Conservation (phyloP, 768 basidiomycete species). For the Albatrellus ellisii region DNA sequence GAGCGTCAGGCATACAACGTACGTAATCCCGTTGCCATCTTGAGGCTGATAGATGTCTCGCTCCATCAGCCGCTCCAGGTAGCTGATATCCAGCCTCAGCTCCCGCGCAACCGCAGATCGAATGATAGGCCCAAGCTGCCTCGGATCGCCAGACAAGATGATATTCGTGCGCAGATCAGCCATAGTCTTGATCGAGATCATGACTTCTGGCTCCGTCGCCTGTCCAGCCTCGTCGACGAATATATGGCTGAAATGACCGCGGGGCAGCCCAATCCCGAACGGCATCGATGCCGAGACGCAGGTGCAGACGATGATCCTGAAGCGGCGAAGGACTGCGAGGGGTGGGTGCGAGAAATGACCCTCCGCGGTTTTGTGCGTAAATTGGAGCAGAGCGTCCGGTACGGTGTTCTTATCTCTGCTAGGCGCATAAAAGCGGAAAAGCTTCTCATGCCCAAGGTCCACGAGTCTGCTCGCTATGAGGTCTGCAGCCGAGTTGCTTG, state of each 20-base stretch:
- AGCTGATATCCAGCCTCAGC: conserved; percentile 46
- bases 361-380: too few species aligned
- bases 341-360: conserved; percentile 32
- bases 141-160: conserved; percentile 55
- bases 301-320: conserved; percentile 45
- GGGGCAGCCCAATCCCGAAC: conserved; percentile 39
- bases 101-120: conserved; percentile 40
- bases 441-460: conserved; percentile 20
- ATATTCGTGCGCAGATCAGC: conserved; percentile 40
- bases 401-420: conserved; percentile 30
- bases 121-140: conserved; percentile 60
- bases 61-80: conserved; percentile 39
- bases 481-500: conserved; percentile 58
- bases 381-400: conserved; percentile 25
- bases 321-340: conserved; percentile 26
- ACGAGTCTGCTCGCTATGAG: conserved; percentile 33
- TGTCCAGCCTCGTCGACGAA: conserved; percentile 67
- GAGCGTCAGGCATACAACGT: neutral
- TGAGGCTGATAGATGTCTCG: conserved; percentile 19
- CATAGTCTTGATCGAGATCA: conserved; percentile 49
- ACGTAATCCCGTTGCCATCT: conserved; percentile 12
- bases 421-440: conserved; percentile 48
- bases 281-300: conserved; percentile 49
- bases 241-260: conserved; percentile 55
- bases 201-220: conserved; percentile 55